Evolutionary conservation across 1,284 basidiomycete genomes (phyloP).

Genomic region (Ganoderma sp.): DNA sequence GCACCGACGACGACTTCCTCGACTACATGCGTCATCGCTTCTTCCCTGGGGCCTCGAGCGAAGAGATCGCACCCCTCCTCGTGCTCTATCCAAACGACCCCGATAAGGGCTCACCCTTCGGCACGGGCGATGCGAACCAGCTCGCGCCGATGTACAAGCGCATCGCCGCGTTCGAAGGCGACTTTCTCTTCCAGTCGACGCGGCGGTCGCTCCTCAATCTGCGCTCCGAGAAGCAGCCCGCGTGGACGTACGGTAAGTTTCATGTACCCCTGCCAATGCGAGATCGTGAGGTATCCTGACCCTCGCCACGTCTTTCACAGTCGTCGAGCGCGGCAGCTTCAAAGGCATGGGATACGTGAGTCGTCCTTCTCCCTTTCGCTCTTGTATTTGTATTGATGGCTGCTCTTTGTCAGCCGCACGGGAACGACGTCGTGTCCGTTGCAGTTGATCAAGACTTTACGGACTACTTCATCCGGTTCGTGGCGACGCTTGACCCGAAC

Average conservation of each 20-base stretch:
- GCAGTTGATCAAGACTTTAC: conserved; percentile 19
- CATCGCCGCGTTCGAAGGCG: conserved; percentile 39
- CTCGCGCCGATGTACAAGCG: conserved; percentile 38
- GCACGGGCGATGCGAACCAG: conserved; percentile 20
- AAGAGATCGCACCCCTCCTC: conserved; percentile 28
- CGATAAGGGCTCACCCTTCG: conserved; percentile 14
- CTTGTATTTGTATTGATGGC: no score
- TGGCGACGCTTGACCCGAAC: conserved; percentile 39
- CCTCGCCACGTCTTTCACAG: neutral
- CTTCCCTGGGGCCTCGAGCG: conserved; percentile 19
- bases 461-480: conserved; percentile 25
- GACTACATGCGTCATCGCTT: conserved; percentile 18
- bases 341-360: neutral
- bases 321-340: neutral
- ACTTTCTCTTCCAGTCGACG: conserved; percentile 53
- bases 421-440: conserved; percentile 19
- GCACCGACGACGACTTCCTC: conserved; percentile 21
- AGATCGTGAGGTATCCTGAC: no score
- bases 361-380: no score
- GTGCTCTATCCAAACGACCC: conserved; percentile 33
- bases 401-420: no score
- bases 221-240: conserved; percentile 47
- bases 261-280: no score
- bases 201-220: conserved; percentile 39
- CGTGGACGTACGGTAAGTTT: conserved; percentile 52